Evolutionary conservation across 495 filamentous ascomycete species (phyloP).

Genomic region (Penicillium pulvis): DNA sequence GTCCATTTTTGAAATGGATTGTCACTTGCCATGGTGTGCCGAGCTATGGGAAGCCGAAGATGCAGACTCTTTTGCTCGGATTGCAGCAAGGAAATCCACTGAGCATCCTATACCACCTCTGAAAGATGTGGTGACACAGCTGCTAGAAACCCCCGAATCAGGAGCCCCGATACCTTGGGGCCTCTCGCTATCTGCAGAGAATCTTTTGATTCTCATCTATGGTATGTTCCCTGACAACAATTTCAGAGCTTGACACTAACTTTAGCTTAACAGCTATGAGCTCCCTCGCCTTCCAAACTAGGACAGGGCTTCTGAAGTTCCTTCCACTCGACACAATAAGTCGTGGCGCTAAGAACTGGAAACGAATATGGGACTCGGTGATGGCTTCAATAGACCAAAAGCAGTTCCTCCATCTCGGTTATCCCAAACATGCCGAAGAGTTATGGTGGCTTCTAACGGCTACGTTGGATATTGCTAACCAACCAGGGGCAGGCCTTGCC

Average conservation of each 20-base stretch:
- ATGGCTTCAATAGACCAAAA: slow-evolving; percentile 23
- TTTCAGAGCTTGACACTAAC: not conserved
- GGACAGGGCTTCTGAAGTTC: slow-evolving; percentile 32
- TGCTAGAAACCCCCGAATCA: slow-evolving; percentile 26
- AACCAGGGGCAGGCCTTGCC: slow-evolving; percentile 18
- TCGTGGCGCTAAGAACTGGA: slow-evolving; percentile 39
- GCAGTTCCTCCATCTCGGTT: slow-evolving; percentile 32
- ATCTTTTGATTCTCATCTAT: slow-evolving; percentile 41
- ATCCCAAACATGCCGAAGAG: slow-evolving; percentile 44
- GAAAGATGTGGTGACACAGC: slow-evolving; percentile 26
- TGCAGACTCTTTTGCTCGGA: slow-evolving; percentile 29
- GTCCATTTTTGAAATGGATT: slow-evolving; percentile 42
- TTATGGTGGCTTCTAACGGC: slow-evolving; percentile 42
- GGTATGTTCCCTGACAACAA: slow-evolving; percentile 23
- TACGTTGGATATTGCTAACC: slow-evolving; percentile 27
- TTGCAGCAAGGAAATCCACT: slow-evolving; percentile 15
- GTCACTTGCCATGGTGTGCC: slow-evolving; percentile 39
- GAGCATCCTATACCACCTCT: slow-evolving; percentile 28
- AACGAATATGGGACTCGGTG: slow-evolving; percentile 35
- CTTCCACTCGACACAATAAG: slow-evolving; percentile 32
- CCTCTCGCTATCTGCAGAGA: slow-evolving; percentile 33
- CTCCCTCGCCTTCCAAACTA: slow-evolving; percentile 35
- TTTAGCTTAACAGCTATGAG: slow-evolving; percentile 28
- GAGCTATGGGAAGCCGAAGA: slow-evolving; percentile 42
- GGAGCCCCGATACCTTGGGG: slow-evolving; percentile 24